Evolutionary conservation across 139 green algal genomes (phyloP).

Genomic region (Chlorokybus atmophyticus): DNA sequence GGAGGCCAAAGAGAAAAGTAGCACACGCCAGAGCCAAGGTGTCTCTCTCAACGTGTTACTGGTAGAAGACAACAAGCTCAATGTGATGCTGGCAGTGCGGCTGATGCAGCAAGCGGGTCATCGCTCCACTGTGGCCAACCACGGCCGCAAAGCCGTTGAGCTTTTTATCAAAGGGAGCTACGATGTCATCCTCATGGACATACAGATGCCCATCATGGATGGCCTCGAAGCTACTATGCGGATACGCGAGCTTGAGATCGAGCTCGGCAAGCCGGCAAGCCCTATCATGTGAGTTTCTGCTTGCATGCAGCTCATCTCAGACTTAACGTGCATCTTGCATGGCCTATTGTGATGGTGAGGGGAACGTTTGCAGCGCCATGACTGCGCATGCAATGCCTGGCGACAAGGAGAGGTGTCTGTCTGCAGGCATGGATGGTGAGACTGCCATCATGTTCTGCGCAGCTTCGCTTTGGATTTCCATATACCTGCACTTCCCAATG

Average conservation of each 20-base stretch:
- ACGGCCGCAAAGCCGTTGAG: not conserved
- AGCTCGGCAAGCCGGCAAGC: not conserved
- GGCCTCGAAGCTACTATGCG: constrained; percentile 1
- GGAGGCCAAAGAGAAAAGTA: no score
- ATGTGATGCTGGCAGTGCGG: not conserved
- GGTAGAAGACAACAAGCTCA: not conserved
- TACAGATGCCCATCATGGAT: constrained; percentile 20
- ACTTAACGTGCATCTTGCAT: no score
- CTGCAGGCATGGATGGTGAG: not conserved
- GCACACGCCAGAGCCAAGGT: no score
- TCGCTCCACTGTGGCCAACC: not conserved
- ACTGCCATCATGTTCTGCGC: no score
- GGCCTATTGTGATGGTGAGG: no score
- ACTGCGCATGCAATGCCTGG: not conserved
- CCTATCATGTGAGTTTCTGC: no score
- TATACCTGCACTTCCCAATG: no score
- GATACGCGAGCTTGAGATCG: constrained; percentile 6
- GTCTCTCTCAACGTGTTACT: not conserved
- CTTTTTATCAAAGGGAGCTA: not conserved
- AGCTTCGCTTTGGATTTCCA: no score
- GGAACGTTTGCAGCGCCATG: no score
- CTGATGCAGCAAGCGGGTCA: not conserved
- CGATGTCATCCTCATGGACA: constrained; percentile 19
- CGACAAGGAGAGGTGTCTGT: not conserved
- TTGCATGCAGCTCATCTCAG: no score